Evolutionary conservation across 495 filamentous ascomycete species (phyloP).

Genomic region (Lindgomyces ingoldianus): DNA sequence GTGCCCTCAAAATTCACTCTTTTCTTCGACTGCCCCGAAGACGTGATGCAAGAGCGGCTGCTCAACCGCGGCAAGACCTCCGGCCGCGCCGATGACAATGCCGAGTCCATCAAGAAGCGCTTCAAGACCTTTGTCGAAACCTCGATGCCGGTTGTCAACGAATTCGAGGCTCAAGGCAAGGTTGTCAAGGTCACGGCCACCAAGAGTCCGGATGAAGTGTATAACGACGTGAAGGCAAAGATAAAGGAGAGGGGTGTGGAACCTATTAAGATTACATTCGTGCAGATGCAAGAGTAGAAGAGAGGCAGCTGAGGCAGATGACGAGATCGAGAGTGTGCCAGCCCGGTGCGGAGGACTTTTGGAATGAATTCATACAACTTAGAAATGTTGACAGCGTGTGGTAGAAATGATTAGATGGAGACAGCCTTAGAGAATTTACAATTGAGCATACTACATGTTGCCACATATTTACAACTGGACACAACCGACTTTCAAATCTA

Average conservation of each 20-base stretch:
- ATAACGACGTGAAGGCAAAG: constrained; percentile 61
- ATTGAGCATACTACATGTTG: too few relatives aligned
- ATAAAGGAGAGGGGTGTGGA: constrained; percentile 54
- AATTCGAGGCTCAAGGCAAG: constrained; percentile 72
- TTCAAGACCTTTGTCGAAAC: constrained; percentile 92
- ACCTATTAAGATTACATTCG: constrained; percentile 21
- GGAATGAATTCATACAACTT: too few relatives aligned
- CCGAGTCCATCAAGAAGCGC: constrained; percentile 90
- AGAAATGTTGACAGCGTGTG: too few relatives aligned
- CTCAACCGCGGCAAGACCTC: constrained; percentile 89
- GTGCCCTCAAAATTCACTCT: constrained; percentile 79
- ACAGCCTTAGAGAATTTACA: too few relatives aligned
- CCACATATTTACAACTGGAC: too few relatives aligned
- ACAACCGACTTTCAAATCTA: too few relatives aligned
- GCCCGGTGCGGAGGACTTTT: too few relatives aligned
- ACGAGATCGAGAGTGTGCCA: too few relatives aligned
- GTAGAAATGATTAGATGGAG: too few relatives aligned
- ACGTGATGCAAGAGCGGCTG: constrained; percentile 78
- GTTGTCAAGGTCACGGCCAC: constrained; percentile 77
- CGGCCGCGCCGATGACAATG: constrained; percentile 89
- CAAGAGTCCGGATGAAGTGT: constrained; percentile 70
- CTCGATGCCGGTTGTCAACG: constrained; percentile 92
- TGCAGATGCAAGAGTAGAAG: constrained; percentile 3
- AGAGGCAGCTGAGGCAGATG: too few relatives aligned
- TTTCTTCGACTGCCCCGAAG: constrained; percentile 89